phyloP scores from a whole-genome alignment of 305 asterid species.

The Solanum chacoense region DNA sequence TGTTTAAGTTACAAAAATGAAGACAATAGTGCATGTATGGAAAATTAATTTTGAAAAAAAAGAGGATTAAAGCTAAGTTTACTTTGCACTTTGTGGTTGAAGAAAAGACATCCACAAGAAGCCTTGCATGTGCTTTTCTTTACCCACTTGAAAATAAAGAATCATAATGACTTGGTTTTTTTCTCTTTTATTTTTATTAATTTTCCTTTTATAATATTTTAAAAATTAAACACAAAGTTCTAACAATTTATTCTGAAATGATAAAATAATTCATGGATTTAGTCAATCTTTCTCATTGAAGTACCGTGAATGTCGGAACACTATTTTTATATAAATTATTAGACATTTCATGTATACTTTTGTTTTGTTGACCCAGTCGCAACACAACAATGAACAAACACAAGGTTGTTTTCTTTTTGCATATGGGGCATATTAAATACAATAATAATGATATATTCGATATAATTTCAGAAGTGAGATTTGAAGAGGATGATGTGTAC shows the following conservation, averaged over 20 bases:
- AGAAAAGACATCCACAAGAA: conserved; percentile 8
- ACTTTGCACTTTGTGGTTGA: background rate
- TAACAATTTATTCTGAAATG: background rate
- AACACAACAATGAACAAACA: background rate
- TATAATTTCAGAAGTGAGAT: background rate
- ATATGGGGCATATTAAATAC: background rate
- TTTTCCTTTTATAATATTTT: background rate
- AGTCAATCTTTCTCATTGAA: background rate
- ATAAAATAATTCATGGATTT: background rate
- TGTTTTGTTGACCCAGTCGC: background rate
- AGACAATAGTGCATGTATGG: background rate
- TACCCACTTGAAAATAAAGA: conserved; percentile 5
- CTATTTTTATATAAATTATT: background rate
- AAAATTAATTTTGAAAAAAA: background rate
- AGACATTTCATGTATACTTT: background rate
- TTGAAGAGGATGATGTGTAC: rapidly evolving
- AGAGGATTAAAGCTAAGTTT: background rate
- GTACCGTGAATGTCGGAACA: conserved; percentile 23
- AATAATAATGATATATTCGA: background rate
- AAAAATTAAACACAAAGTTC: background rate
- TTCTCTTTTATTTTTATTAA: background rate
- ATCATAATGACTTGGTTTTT: background rate
- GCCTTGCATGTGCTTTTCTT: conserved; percentile 4
- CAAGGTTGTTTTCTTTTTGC: background rate
- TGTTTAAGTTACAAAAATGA: background rate